Base-by-base conservation (phyloP, 495 filamentous ascomycete species). In the Penicillium taxi region DNA sequence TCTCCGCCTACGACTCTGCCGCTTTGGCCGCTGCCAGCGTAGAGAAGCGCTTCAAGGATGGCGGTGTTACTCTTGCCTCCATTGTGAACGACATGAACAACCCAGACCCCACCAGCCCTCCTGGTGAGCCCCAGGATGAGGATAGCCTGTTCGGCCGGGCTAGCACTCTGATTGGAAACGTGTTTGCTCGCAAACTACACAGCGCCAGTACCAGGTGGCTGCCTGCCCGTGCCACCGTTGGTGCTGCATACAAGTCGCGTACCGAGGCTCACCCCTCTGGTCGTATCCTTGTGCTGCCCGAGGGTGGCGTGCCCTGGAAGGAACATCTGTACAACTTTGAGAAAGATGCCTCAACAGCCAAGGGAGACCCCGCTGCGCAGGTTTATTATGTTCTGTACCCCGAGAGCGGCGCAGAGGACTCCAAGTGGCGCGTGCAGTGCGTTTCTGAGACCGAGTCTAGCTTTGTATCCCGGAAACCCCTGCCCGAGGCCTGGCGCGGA, bases 241-340 rank as follows among this genome's bases (percentile, higher is more conserved):
- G 72, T 14, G 59, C 71, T 25, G 86, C 89, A 1, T 93, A 87
- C 50, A 52, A 61, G 5, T 62, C 65, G 37, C 77, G 91, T 9
- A 48, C 43, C 6, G 61, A 84, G 33, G 69, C 75, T 48, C 84
- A 95, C 61, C 49, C 76, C 6, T 61, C 77, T 40, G 91, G 89
- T 26, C 75, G 82, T 25, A 79, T 98, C 33, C 65, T 96, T 50
- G 79, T 96, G 5, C 67, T 96, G 14, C 73, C 80, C 35, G 67
- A 79, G 8, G 76, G 75, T 36, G 74, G 81, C 25, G 75, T 86
- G 37, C 93, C 91, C 7, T 98, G 91, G 91, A 87, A 90, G 55
- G 90, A 96, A 51, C 91, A 98, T 50, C 71, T 98, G 11, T 96
- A 94, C 63, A 78, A 74, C 25, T 74, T 96, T 17, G 93, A 98